Conservation (phyloP, 176 grass and related monocot species). For the Oryza australiensis region DNA sequence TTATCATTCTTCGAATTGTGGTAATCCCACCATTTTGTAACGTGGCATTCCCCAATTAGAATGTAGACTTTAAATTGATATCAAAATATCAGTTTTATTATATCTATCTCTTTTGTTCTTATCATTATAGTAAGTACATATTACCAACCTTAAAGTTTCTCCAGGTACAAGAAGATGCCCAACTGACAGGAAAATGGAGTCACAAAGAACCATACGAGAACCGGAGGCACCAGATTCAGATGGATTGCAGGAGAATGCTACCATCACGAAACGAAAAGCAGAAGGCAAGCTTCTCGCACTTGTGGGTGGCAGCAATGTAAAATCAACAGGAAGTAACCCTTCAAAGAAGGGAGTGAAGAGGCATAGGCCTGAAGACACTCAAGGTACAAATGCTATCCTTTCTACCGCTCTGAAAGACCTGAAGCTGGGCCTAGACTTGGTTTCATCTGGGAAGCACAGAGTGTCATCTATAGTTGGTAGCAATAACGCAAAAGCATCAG, state of each 20-base stretch:
- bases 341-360: constrained; percentile 24
- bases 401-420: constrained; percentile 2
- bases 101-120: neutral
- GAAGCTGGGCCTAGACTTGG: constrained; percentile 2
- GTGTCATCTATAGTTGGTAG: neutral
- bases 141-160: constrained; percentile 28
- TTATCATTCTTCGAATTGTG: neutral
- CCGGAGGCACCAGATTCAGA: constrained; percentile 37
- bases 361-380: constrained; percentile 3
- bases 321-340: constrained; percentile 10
- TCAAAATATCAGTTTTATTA: constrained; percentile 11
- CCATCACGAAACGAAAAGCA: neutral
- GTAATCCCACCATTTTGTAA: neutral
- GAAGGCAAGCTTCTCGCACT: constrained; percentile 38
- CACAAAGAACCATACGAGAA: constrained; percentile 25
- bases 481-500: neutral
- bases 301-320: neutral
- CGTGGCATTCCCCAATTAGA: neutral
- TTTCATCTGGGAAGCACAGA: constrained; percentile 3
- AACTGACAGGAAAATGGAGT: constrained; percentile 22
- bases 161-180: constrained; percentile 32
- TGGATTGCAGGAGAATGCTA: constrained; percentile 21
- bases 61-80: neutral
- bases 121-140: constrained; percentile 3
- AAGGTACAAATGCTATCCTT: neutral